These are phyloP conservation scores for Sclerotinia nivalis DNA, from an alignment of 2,329 filamentous ascomycete species.

Conservation along the genomic window DNA sequence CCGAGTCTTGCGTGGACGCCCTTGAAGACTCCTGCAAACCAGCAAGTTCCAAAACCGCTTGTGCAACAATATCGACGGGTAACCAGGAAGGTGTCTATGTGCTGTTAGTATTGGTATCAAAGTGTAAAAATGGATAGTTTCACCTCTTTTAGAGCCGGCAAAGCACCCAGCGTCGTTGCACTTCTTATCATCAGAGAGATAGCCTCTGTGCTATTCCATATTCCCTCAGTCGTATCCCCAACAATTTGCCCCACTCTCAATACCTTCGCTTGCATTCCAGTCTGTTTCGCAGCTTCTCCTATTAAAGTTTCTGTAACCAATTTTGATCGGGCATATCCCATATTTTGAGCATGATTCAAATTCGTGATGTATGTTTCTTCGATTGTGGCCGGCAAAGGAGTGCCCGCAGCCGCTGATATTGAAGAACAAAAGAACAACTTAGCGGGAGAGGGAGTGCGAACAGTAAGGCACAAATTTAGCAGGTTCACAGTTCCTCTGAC, in stretches of 20 bases:
- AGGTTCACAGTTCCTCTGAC: slow-evolving; percentile 50
- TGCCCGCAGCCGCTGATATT: slow-evolving; percentile 41
- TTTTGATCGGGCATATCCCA: slow-evolving; percentile 55
- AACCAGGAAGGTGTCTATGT: slow-evolving; percentile 46
- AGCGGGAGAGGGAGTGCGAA: slow-evolving; percentile 37
- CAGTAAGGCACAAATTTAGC: slow-evolving; percentile 43
- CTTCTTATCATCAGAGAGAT: slow-evolving; percentile 54
- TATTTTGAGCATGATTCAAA: slow-evolving; percentile 46
- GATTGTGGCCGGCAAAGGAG: slow-evolving; percentile 38
- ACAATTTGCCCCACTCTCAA: slow-evolving; percentile 54
- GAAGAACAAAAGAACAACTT: slow-evolving; percentile 45
- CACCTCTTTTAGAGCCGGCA: slow-evolving; percentile 50
- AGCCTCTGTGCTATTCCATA: slow-evolving; percentile 55
- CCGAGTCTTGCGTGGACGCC: slow-evolving; percentile 17
- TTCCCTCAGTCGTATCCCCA: slow-evolving; percentile 49
- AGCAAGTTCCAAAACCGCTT: slow-evolving; percentile 45
- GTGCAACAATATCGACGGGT: slow-evolving; percentile 49
- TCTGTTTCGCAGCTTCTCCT: slow-evolving; percentile 40
- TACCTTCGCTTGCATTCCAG: slow-evolving; percentile 42
- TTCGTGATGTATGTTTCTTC: slow-evolving; percentile 41
- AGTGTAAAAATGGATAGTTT: neutral
- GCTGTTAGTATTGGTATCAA: neutral
- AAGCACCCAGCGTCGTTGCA: slow-evolving; percentile 46
- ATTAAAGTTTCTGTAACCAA: slow-evolving; percentile 51
- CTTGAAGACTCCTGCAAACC: slow-evolving; percentile 24